A percentile compares a stretch with the other conserved stretches of the same genome.
Evolutionary conservation across 1,284 basidiomycete species (phyloP).

Genomic region (Agaricales sp.): DNA sequence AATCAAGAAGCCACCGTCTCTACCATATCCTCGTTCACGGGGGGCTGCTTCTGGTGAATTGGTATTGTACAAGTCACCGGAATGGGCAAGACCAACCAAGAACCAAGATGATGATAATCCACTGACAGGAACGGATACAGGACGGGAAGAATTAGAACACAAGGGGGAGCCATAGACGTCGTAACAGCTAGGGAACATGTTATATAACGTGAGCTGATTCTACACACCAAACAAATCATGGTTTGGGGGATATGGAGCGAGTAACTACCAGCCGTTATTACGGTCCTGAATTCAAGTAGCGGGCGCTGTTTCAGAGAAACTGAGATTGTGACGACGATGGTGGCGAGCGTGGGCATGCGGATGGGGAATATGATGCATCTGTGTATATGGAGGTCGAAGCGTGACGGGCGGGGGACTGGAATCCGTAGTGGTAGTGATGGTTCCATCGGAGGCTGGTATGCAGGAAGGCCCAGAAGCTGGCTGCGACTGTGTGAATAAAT

Average conservation of each 20-base stretch:
- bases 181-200: neutral
- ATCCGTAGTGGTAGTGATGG: neutral
- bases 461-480: neutral
- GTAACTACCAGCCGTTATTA: neutral
- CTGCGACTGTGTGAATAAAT: neutral
- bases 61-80: neutral
- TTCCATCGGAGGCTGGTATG: neutral
- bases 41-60: neutral
- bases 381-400: neutral
- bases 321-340: neutral
- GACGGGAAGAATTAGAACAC: neutral
- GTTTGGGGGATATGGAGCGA: too few relatives aligned
- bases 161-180: neutral
- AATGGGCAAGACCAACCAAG: neutral
- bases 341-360: neutral
- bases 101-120: neutral
- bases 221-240: too few relatives aligned
- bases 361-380: neutral
- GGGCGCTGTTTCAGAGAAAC: neutral
- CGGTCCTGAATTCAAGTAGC: neutral
- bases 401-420: neutral
- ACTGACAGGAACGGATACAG: neutral
- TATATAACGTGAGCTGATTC: neutral
- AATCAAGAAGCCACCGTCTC: neutral
- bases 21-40: neutral